Conservation (phyloP, 345 rosid genomes). For the Sonneratia alba region DNA sequence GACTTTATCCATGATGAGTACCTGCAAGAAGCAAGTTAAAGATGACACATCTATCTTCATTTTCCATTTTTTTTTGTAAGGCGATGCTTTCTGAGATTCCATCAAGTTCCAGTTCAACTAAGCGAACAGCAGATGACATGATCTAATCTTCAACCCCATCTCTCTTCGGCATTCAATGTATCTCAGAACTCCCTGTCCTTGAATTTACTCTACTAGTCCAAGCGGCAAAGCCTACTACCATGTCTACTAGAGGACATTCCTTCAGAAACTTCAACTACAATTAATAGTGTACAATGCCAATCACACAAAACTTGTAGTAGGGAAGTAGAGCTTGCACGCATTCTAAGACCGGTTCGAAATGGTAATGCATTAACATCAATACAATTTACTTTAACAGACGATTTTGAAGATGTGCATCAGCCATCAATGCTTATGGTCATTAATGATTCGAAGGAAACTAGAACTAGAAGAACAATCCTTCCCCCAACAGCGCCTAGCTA, state of each 20-base stretch:
- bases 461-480: neutral
- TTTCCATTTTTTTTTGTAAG: neutral
- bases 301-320: neutral
- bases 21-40: conserved; percentile 27
- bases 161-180: neutral
- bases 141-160: neutral
- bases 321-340: neutral
- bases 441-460: neutral
- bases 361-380: neutral
- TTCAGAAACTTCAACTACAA: neutral
- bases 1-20: conserved; percentile 86
- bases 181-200: neutral
- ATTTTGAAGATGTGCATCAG: neutral
- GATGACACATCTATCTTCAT: neutral
- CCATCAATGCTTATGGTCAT: neutral
- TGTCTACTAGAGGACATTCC: neutral
- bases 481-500: neutral
- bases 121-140: neutral
- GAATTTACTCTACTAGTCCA: neutral
- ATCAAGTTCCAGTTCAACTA: neutral
- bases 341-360: neutral
- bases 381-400: neutral
- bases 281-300: neutral
- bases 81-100: neutral
- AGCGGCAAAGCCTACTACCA: neutral